phyloP scores from a whole-genome alignment of 768 basidiomycete species.

The Leccinum imitatum region DNA sequence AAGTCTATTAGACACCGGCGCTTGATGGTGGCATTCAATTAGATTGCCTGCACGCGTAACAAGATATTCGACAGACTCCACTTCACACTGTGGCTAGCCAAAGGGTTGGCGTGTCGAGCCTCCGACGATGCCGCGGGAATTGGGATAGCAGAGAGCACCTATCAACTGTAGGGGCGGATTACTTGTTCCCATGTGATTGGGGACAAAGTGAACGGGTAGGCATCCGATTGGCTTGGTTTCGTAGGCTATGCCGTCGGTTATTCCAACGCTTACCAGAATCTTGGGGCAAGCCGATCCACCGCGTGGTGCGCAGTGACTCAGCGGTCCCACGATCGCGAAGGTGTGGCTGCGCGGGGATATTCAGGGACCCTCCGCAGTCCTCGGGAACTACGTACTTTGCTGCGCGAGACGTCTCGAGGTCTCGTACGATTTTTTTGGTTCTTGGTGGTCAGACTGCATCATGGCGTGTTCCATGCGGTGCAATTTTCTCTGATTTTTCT shows the following conservation, averaged over 20 bases:
- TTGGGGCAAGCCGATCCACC: neutral
- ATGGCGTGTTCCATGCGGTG: neutral
- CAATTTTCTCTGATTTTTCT: neutral
- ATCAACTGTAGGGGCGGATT: too few species aligned
- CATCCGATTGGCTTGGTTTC: constrained; percentile 12
- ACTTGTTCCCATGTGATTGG: neutral
- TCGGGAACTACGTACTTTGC: constrained; percentile 9
- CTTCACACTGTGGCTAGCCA: too few species aligned
- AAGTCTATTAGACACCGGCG: constrained; percentile 12
- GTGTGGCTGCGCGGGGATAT: constrained; percentile 4
- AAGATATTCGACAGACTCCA: neutral
- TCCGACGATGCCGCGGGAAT: neutral
- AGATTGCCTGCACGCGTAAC: neutral
- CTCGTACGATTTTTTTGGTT: neutral
- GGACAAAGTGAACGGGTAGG: neutral
- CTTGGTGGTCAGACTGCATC: neutral
- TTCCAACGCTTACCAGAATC: neutral
- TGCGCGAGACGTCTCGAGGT: neutral
- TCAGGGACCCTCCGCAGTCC: constrained; percentile 16
- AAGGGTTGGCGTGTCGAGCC: too few species aligned
- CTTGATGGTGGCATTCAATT: neutral
- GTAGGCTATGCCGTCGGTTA: constrained; percentile 14
- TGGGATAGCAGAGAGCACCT: too few species aligned
- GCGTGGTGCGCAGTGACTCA: constrained; percentile 4
- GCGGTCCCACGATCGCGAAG: neutral